Base-by-base conservation (phyloP, 2,329 filamentous ascomycete genomes). In the Tolypocladium tundrense region DNA sequence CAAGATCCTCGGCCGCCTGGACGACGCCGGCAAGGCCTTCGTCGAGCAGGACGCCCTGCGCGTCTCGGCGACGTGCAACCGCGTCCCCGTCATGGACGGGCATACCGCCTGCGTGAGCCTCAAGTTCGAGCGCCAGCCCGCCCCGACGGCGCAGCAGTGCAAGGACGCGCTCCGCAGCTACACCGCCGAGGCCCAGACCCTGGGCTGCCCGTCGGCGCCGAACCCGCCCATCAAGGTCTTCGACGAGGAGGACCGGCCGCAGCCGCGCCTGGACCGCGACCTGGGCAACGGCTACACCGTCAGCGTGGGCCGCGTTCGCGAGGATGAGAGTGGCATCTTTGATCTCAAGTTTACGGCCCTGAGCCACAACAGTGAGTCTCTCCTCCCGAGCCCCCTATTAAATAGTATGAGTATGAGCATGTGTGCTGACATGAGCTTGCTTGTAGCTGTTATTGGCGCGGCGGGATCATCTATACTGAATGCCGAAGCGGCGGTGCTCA, bases 381-480 rank as follows among this genome's bases (percentile, higher is more conserved):
- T 33, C 27, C 14, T 13, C 35, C 13, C 35, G 11, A 33, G 3
- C 35, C 35, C 31, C 31, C 9, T 35, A 41, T 16, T 4, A n/a
- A 19, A 35, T n/a, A 13, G 19, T 1, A 10, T 6, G 19, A 16
- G 5, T 35, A 7, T 9, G 16, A 21, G 19, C 11, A n/a, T 4
- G 31, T 35, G 48, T 13, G 24, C 39, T 43, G 16, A 24, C 40
- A 13, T 24, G 53, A 24, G 37, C 13, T 11, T 16, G 14, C 3
- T 50, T 11, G 14, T 19, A 85, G 86, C 93, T 61, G 88, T 99
- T 58, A 93, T 99, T 70, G 93, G 93, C 63, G 94, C 94, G 39
- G 92, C 93, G n/a, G 94, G 94, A 13, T 95, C 91, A 2, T 96
- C 90, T 39, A 96, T 97, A 74, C 74, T 97, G 66, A 97, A 97